These are phyloP conservation scores for Boletellus ananiceps DNA, from an alignment of 768 basidiomycete genomes.

Conservation along the genomic window DNA sequence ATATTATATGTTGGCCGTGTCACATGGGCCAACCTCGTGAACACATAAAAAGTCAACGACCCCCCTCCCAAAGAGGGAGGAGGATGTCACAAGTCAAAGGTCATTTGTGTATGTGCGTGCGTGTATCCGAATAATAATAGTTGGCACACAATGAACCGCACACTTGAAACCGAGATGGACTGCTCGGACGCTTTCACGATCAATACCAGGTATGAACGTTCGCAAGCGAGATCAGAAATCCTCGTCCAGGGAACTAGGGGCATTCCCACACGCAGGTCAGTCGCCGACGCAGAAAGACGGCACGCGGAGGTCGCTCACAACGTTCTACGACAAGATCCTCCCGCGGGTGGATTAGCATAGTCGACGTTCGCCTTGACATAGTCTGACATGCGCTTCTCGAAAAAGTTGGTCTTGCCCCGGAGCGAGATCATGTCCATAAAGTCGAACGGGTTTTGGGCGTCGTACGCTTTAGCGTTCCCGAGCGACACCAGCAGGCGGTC, in stretches of 20 bases:
- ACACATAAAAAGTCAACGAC: no score
- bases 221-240: conserved; percentile 11
- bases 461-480: conserved; percentile 75
- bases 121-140: no score
- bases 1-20: no score
- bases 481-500: conserved; percentile 84
- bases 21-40: no score
- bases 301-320: conserved; percentile 33
- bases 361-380: conserved; percentile 62
- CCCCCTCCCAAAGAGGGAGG: no score
- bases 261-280: background rate
- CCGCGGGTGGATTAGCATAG: conserved; percentile 9
- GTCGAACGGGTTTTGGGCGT: conserved; percentile 30
- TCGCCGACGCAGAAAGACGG: no score
- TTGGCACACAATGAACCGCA: no score
- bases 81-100: no score
- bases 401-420: conserved; percentile 3
- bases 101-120: no score
- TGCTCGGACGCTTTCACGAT: no score
- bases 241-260: conserved; percentile 15
- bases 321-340: conserved; percentile 7
- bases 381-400: conserved; percentile 31
- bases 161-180: no score
- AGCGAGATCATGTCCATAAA: conserved; percentile 5
- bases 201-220: no score